Percentiles rank a stretch among this genome's conserved stretches.
phyloP scores from a whole-genome alignment of 1,284 basidiomycete species.

The Tilletia horrida region DNA sequence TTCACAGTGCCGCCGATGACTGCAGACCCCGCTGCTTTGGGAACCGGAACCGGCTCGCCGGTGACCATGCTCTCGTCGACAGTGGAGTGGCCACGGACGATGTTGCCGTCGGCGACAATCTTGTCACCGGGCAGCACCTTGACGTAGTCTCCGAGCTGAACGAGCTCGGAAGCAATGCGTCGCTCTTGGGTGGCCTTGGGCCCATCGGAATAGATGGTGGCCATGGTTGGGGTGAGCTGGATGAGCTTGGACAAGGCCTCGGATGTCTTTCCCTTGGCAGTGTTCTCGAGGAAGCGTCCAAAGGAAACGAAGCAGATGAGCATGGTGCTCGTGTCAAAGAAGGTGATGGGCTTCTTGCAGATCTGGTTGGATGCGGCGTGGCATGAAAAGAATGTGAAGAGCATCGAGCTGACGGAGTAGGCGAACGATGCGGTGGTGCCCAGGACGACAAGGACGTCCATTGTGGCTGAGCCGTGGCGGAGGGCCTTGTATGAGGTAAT shows the following conservation, averaged over 20 bases:
- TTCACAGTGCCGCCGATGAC: conserved; percentile 98
- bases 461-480: conserved; percentile 79
- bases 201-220: conserved; percentile 77
- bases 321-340: conserved; percentile 99
- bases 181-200: conserved; percentile 66
- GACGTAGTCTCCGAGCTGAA: conserved; percentile 88
- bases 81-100: conserved; percentile 77
- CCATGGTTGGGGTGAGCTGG: conserved; percentile 88
- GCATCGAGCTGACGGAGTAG: conserved; percentile 76
- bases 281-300: conserved; percentile 91
- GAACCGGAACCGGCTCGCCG: conserved; percentile 85
- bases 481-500: conserved; percentile 83
- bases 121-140: conserved; percentile 96
- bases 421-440: conserved; percentile 90
- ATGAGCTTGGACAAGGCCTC: conserved; percentile 94
- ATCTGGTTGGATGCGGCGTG: conserved; percentile 44
- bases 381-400: conserved; percentile 33
- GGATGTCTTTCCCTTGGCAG: conserved; percentile 93
- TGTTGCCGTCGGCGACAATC: conserved; percentile 89
- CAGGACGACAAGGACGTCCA: conserved; percentile 89
- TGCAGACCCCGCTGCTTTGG: conserved; percentile 74
- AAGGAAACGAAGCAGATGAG: conserved; percentile 94
- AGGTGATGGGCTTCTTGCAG: conserved; percentile 76
- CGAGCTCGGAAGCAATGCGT: conserved; percentile 86
- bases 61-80: conserved; percentile 97